These are phyloP conservation scores for Chalara sp. DNA, from an alignment of 2,329 filamentous ascomycete species.

Conservation along the genomic window DNA sequence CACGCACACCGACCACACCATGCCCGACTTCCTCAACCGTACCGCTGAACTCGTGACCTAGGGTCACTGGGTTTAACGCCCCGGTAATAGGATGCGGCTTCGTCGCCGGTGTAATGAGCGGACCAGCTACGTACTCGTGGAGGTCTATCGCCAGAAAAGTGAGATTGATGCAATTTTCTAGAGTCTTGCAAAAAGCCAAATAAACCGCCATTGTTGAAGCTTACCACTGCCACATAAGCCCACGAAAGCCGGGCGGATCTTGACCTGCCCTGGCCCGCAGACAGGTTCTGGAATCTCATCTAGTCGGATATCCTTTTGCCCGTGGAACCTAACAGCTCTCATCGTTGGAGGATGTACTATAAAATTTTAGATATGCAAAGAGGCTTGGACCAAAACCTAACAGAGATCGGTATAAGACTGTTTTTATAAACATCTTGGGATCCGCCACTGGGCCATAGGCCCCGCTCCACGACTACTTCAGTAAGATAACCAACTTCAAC, in stretches of 20 bases:
- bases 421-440: too few relatives aligned
- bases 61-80: conserved; percentile 45
- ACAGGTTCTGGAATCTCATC: conserved; percentile 37
- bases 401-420: too few relatives aligned
- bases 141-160: conserved; percentile 16
- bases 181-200: neutral
- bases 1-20: conserved; percentile 39
- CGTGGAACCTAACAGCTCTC: conserved; percentile 47
- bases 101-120: conserved; percentile 38
- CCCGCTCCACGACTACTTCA: too few relatives aligned
- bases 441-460: too few relatives aligned
- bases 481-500: too few relatives aligned
- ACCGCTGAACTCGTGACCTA: conserved; percentile 83
- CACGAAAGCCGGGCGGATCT: conserved; percentile 22
- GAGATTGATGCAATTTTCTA: neutral
- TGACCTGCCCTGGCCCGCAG: conserved; percentile 13
- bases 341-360: conserved; percentile 25
- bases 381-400: too few relatives aligned
- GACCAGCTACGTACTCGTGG: conserved; percentile 41
- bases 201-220: neutral
- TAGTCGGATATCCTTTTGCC: conserved; percentile 46
- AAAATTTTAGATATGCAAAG: too few relatives aligned
- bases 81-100: conserved; percentile 46
- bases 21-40: conserved; percentile 59
- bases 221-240: conserved; percentile 23